phyloP scores from a whole-genome alignment of 768 basidiomycete genomes.

The Tephrocybe sp. region DNA sequence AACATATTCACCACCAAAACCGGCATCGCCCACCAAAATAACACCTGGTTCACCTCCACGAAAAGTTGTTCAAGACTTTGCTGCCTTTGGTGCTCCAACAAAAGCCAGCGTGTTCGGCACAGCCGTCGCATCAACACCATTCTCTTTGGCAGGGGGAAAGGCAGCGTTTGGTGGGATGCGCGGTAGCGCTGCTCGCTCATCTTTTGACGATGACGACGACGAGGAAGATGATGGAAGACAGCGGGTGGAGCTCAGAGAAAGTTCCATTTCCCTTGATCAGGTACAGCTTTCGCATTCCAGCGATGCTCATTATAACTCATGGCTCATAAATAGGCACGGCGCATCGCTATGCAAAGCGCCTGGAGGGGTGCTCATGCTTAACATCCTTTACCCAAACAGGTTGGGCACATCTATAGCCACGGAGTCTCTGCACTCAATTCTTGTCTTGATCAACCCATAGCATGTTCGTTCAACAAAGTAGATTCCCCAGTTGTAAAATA shows the following conservation, averaged over 20 bases:
- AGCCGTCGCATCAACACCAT: slow-evolving; percentile 76
- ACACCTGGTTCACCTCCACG: slow-evolving; percentile 68
- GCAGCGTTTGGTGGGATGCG: slow-evolving; percentile 84
- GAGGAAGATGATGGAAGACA: slow-evolving; percentile 71
- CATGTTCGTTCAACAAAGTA: slow-evolving; percentile 9
- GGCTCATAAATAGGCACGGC: slow-evolving; percentile 53
- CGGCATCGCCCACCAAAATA: slow-evolving; percentile 40
- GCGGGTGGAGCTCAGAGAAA: slow-evolving; percentile 74
- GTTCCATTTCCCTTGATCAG: slow-evolving; percentile 91
- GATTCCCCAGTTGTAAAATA: slow-evolving; percentile 13
- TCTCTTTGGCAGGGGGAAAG: slow-evolving; percentile 74
- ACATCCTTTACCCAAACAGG: slow-evolving; percentile 13
- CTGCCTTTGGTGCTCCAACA: slow-evolving; percentile 75
- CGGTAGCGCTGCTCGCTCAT: slow-evolving; percentile 28
- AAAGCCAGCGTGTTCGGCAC: slow-evolving; percentile 81
- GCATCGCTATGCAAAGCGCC: slow-evolving; percentile 87
- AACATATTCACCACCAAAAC: slow-evolving; percentile 38
- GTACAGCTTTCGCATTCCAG: slow-evolving; percentile 36
- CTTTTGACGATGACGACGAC: slow-evolving; percentile 63
- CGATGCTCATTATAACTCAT: slow-evolving; percentile 4
- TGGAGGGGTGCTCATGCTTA: slow-evolving; percentile 71
- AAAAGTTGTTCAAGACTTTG: slow-evolving; percentile 87
- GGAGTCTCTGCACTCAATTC: slow-evolving; percentile 5
- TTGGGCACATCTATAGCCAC: slow-evolving; percentile 14
- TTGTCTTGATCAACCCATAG: slow-evolving; percentile 5